Conservation (phyloP, 2,329 filamentous ascomycete species). For the Penicillium sp. region DNA sequence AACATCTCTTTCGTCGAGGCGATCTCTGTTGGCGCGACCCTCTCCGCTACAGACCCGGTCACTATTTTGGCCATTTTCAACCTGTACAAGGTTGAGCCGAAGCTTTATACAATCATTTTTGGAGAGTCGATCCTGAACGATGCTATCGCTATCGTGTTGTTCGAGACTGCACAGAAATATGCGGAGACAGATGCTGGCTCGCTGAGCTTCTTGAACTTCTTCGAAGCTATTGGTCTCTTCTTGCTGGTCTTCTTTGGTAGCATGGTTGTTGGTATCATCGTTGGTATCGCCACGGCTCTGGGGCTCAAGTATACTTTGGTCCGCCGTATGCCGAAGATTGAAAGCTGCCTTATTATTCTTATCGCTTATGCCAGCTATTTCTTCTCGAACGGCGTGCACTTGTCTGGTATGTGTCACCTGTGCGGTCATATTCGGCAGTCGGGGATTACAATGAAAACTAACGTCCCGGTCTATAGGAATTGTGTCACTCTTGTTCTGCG, state of each 20-base stretch:
- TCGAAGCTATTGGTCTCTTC: slow-evolving; percentile 93
- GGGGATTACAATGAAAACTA: background rate
- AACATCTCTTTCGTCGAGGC: slow-evolving; percentile 91
- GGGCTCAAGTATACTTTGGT: slow-evolving; percentile 94
- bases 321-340: slow-evolving; percentile 88
- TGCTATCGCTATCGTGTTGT: slow-evolving; percentile 96
- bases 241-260: slow-evolving; percentile 95
- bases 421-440: background rate
- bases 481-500: slow-evolving; percentile 93
- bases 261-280: slow-evolving; percentile 80
- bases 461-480: slow-evolving; percentile 63
- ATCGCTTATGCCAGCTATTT: slow-evolving; percentile 97
- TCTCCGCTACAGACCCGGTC: slow-evolving; percentile 95
- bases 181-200: slow-evolving; percentile 69
- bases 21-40: slow-evolving; percentile 91
- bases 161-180: slow-evolving; percentile 95
- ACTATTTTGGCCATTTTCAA: slow-evolving; percentile 99
- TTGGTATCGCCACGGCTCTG: slow-evolving; percentile 84
- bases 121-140: slow-evolving; percentile 98
- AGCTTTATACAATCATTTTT: slow-evolving; percentile 98
- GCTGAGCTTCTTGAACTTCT: slow-evolving; percentile 76
- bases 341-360: slow-evolving; percentile 90
- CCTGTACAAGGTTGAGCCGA: slow-evolving; percentile 97
- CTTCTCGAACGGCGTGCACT: slow-evolving; percentile 91
- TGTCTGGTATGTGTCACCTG: slow-evolving; percentile 71